Evolutionary conservation across 768 basidiomycete species (phyloP).

Genomic region (Xerocomellus chrysenteron): DNA sequence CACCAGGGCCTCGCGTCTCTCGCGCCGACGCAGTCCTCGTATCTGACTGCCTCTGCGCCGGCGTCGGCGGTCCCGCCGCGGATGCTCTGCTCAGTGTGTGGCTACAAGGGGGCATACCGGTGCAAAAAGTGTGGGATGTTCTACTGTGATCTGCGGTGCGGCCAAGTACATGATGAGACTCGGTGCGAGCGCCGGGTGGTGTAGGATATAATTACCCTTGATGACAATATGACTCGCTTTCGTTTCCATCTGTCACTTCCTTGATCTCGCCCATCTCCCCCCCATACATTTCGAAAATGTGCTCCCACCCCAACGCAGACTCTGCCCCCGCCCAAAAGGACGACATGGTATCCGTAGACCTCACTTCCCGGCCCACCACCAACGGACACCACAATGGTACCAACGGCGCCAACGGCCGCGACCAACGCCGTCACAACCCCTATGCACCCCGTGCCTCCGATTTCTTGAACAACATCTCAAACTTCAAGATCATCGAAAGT

Average conservation of each 20-base stretch:
- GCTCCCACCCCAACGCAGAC: constrained; percentile 58
- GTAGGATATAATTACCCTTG: constrained; percentile 27
- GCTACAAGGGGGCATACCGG: constrained; percentile 78
- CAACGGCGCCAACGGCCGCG: constrained; percentile 34
- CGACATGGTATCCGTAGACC: constrained; percentile 73
- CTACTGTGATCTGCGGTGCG: constrained; percentile 74
- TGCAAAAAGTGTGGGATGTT: constrained; percentile 76
- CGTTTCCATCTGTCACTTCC: background rate
- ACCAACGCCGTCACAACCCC: constrained; percentile 59
- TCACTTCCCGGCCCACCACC: constrained; percentile 36
- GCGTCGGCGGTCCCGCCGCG: constrained; percentile 64
- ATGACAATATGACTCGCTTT: constrained; percentile 10
- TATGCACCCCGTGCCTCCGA: constrained; percentile 91
- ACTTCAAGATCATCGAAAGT: constrained; percentile 96
- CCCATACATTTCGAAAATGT: constrained; percentile 28
- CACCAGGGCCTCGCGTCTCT: constrained; percentile 57
- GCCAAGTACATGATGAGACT: constrained; percentile 73
- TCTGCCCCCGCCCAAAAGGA: constrained; percentile 39
- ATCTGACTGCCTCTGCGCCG: constrained; percentile 67
- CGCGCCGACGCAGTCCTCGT: constrained; percentile 56
- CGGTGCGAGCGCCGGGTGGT: constrained; percentile 74
- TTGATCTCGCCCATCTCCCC: background rate
- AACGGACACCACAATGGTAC: constrained; percentile 41
- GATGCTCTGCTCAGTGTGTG: constrained; percentile 80
- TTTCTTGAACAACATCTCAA: constrained; percentile 88